phyloP scores from a whole-genome alignment of 2,329 filamentous ascomycete species.

The Colletotrichum sp. region DNA sequence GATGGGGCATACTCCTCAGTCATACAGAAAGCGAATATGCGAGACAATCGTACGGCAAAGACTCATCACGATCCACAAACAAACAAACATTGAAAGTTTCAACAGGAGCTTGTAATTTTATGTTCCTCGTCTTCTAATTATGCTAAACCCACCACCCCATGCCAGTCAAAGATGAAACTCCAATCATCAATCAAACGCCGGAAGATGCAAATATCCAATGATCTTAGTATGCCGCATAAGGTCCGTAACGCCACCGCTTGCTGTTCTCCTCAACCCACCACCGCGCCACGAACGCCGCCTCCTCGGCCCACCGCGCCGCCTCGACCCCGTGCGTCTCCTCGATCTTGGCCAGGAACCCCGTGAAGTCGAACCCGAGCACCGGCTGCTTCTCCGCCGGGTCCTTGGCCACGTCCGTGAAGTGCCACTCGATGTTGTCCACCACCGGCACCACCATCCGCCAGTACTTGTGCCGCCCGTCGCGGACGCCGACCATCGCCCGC shows the following conservation, averaged over 20 bases:
- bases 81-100: not conserved
- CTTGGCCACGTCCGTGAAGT: conserved; percentile 19
- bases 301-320: conserved; percentile 23
- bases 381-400: conserved; percentile 18
- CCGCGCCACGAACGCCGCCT: conserved; percentile 24
- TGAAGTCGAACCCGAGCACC: conserved; percentile 15
- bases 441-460: conserved; percentile 26
- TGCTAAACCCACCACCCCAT: not conserved
- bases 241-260: conserved; percentile 6
- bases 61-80: not conserved
- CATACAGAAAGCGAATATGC: not conserved
- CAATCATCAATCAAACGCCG: not conserved
- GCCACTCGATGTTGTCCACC: conserved; percentile 23
- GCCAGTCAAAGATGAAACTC: not conserved
- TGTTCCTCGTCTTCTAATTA: not conserved
- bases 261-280: conserved; percentile 25
- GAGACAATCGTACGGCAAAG: not conserved
- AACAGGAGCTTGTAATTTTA: not conserved
- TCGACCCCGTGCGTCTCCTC: conserved; percentile 6
- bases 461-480: conserved; percentile 17
- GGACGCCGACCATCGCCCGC: conserved; percentile 23
- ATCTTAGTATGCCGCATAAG: not conserved
- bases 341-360: conserved; percentile 11
- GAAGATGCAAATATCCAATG: not conserved
- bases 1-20: not conserved